Percentiles rank a stretch among this genome's conserved stretches.
phyloP scores from a whole-genome alignment of 23 red algal species.

The Gracilaria caudata region DNA sequence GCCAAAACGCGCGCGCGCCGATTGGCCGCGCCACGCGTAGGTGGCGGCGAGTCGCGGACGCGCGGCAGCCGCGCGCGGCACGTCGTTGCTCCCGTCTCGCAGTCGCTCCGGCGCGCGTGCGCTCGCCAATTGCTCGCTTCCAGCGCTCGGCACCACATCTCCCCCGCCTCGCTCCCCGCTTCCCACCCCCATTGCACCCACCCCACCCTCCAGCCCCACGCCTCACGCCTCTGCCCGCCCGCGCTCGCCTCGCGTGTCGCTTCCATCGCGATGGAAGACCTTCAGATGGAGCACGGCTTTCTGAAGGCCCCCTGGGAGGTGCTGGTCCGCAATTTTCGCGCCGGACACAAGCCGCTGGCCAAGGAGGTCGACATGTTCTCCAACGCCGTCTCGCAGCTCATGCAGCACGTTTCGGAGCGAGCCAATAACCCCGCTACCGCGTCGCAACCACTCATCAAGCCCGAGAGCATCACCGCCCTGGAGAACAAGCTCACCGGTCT shows the following conservation, averaged over 20 bases:
- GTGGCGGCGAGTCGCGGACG: background rate
- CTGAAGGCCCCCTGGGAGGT: constrained; percentile 85
- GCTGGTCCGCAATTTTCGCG: constrained; percentile 69
- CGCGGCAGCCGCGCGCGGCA: background rate
- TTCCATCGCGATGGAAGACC: constrained; percentile 44
- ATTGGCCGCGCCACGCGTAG: background rate
- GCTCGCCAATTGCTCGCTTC: background rate
- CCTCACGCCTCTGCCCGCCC: background rate
- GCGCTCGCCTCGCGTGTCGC: background rate
- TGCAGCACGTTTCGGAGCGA: constrained; percentile 27
- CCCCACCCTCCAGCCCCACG: background rate
- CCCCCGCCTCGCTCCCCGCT: background rate
- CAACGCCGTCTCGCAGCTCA: constrained; percentile 37
- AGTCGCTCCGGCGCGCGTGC: background rate
- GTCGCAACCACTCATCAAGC: background rate
- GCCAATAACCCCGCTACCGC: background rate
- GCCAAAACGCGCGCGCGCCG: background rate
- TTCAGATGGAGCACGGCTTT: constrained; percentile 88
- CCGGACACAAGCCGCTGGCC: constrained; percentile 70
- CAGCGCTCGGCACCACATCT: background rate
- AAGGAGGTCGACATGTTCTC: constrained; percentile 73
- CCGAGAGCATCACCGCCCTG: background rate
- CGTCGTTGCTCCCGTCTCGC: background rate
- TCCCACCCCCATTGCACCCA: background rate
- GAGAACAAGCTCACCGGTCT: constrained; percentile 37